Evolutionary conservation across 129 eudicot genomes (phyloP).

Genomic region (Helichrysum umbraculigerum): DNA sequence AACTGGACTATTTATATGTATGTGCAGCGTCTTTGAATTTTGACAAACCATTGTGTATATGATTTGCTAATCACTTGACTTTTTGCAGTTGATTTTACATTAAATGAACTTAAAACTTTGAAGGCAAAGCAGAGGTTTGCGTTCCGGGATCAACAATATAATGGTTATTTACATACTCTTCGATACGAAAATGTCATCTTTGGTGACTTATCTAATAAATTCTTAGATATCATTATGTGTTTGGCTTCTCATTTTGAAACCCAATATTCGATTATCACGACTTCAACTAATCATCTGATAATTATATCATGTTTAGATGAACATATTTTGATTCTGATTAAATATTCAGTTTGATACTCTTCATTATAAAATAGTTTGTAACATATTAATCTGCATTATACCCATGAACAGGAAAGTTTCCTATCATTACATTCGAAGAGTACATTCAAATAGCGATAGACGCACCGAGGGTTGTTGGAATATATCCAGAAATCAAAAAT

Average conservation of each 20-base stretch:
- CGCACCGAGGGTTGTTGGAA: slow-evolving; percentile 89
- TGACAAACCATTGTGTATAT: background rate
- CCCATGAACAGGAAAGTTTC: slow-evolving; percentile 63
- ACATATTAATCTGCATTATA: slow-evolving; percentile 15
- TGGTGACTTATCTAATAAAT: background rate
- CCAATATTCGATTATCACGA: background rate
- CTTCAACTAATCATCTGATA: too few species aligned
- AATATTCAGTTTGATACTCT: background rate
- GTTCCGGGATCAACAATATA: slow-evolving; percentile 82
- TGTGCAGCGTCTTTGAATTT: background rate
- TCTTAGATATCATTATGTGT: background rate
- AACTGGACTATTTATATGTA: slow-evolving; percentile 47
- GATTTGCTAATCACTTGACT: slow-evolving; percentile 16
- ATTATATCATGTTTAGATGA: too few species aligned
- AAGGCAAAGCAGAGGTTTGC: slow-evolving; percentile 70
- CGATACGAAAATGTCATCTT: background rate
- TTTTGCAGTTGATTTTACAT: slow-evolving; percentile 87
- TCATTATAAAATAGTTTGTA: background rate
- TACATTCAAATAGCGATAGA: slow-evolving; percentile 77
- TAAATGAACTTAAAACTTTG: slow-evolving; percentile 73
- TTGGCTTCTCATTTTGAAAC: background rate
- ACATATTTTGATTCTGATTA: too few species aligned
- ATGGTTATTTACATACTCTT: slow-evolving; percentile 49
- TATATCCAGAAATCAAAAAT: slow-evolving; percentile 96
- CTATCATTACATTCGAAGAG: slow-evolving; percentile 90